Conservation (phyloP, 2,329 filamentous ascomycete genomes). For the Phialophora tarda region DNA sequence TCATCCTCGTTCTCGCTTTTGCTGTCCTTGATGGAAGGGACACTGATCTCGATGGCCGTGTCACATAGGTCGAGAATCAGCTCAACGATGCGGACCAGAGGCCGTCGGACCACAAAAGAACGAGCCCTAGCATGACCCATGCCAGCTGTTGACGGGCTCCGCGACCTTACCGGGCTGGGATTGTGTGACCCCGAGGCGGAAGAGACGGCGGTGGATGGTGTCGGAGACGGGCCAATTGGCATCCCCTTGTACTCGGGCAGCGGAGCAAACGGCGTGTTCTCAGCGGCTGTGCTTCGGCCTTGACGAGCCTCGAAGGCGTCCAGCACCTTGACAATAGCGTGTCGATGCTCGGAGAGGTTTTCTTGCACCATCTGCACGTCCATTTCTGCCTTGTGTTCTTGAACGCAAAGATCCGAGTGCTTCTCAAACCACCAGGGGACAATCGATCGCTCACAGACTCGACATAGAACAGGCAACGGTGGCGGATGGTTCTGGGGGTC, state of each 20-base stretch:
- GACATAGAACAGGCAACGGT: constrained; percentile 84
- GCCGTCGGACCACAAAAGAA: constrained; percentile 93
- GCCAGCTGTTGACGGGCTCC: constrained; percentile 63
- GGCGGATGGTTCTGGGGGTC: constrained; percentile 78
- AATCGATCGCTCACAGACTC: constrained; percentile 96
- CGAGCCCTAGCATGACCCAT: constrained; percentile 81
- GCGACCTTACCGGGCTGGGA: constrained; percentile 64
- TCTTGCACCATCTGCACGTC: constrained; percentile 97
- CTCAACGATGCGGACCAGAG: constrained; percentile 91
- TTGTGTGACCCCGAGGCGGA: constrained; percentile 71
- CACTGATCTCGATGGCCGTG: constrained; percentile 92
- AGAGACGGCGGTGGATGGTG: constrained; percentile 70
- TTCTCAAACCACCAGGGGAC: constrained; percentile 99
- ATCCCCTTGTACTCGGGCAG: constrained; percentile 81
- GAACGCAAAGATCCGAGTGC: constrained; percentile 92
- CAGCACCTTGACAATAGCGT: constrained; percentile 91
- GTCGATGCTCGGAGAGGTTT: constrained; percentile 86
- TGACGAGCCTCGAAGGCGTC: constrained; percentile 85
- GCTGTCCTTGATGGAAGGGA: constrained; percentile 87
- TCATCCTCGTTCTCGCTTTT: constrained; percentile 70
- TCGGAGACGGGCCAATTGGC: constrained; percentile 71
- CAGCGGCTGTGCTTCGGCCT: constrained; percentile 65
- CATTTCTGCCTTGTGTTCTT: constrained; percentile 96
- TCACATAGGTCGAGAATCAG: constrained; percentile 93
- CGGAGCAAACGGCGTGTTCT: constrained; percentile 50